A percentile compares a stretch with the other conserved stretches of the same genome.
Evolutionary conservation across 2,329 filamentous ascomycete genomes (phyloP).

Genomic region (Fusarium drepaniforme): DNA sequence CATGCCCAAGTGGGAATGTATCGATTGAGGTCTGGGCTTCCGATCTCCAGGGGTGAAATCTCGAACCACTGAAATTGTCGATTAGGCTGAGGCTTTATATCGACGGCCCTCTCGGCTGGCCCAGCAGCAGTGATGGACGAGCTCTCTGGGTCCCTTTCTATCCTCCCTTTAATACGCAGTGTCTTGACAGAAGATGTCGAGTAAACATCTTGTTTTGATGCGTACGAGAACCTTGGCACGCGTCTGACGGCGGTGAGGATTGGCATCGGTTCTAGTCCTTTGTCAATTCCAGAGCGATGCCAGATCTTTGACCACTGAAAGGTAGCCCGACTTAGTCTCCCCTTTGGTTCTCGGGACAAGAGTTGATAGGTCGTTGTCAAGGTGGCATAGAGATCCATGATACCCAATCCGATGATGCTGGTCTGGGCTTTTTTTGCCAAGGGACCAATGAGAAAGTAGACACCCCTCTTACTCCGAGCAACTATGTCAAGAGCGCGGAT

Average conservation of each 20-base stretch:
- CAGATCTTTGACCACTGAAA: conserved; percentile 39
- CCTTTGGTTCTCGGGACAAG: conserved; percentile 19
- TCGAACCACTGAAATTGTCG: conserved; percentile 42
- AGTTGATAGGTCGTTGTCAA: conserved; percentile 36
- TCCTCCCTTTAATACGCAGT: conserved; percentile 1
- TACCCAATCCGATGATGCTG: conserved; percentile 37
- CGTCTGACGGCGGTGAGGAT: conserved; percentile 38
- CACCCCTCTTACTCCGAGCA: conserved; percentile 23
- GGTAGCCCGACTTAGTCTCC: conserved; percentile 28
- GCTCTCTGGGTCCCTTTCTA: rapidly evolving
- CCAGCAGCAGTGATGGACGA: rapidly evolving
- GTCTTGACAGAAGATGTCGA: not conserved
- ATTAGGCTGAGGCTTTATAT: rapidly evolving
- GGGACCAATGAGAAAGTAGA: conserved; percentile 38
- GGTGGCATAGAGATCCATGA: conserved; percentile 42
- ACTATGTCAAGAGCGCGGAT: conserved; percentile 31
- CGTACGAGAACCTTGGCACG: conserved; percentile 23
- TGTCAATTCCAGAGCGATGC: conserved; percentile 28
- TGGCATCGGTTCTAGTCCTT: conserved; percentile 32
- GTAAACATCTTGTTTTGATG: conserved; percentile 6
- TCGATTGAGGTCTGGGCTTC: conserved; percentile 31
- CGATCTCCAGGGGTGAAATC: conserved; percentile 36
- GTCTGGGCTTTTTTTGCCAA: conserved; percentile 39
- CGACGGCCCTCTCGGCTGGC: rapidly evolving
- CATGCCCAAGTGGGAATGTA: conserved; percentile 41